These are phyloP conservation scores for Tagetes patula DNA, from an alignment of 129 eudicot genomes.

Conservation along the genomic window DNA sequence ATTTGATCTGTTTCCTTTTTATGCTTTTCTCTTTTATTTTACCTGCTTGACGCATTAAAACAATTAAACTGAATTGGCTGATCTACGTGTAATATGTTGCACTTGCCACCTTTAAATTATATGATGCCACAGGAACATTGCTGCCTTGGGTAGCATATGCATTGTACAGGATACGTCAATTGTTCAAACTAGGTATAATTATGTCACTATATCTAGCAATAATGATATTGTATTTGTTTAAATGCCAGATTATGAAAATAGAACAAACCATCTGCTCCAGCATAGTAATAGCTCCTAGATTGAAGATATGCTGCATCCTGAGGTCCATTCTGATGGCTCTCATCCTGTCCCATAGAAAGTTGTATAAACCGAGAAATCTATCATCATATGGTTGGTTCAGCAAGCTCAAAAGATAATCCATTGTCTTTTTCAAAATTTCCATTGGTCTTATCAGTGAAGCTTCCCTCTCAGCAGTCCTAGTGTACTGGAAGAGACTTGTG, in stretches of 20 bases:
- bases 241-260: constrained; percentile 2
- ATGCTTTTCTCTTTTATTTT: not conserved
- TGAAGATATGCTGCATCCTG: constrained; percentile 96
- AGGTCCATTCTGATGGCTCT: constrained; percentile 97
- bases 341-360: constrained; percentile 98
- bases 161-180: not conserved
- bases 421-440: constrained; percentile 88
- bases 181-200: not conserved
- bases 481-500: constrained; percentile 55
- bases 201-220: not conserved
- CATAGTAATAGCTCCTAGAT: constrained; percentile 74
- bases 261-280: constrained; percentile 92
- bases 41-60: not conserved
- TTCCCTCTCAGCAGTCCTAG: constrained; percentile 97
- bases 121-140: constrained; percentile 4
- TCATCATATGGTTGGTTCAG: constrained; percentile 80
- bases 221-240: not conserved
- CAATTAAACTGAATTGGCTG: too few species aligned
- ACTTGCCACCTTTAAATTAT: not conserved
- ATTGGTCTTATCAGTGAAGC: constrained; percentile 85
- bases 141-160: constrained; percentile 1
- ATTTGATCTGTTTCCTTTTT: not conserved
- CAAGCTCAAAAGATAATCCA: constrained; percentile 75
- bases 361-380: constrained; percentile 77
- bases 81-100: too few species aligned